These are phyloP conservation scores for Erodium moschatum DNA, from an alignment of 441 rosid genomes.

Conservation along the genomic window DNA sequence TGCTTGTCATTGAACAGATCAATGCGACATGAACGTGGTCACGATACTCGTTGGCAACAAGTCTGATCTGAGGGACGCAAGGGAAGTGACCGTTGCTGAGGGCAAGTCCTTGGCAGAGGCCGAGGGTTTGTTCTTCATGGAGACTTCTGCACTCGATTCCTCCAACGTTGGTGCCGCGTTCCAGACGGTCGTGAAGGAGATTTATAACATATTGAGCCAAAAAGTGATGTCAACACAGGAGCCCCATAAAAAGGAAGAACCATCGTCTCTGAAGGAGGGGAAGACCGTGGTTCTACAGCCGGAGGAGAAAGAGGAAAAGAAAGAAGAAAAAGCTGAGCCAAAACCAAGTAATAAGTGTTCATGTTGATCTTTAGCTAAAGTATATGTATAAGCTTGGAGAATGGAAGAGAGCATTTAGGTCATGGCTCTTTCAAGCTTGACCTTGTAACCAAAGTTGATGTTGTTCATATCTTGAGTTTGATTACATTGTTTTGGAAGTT, in stretches of 20 bases:
- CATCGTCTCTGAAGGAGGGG: neutral
- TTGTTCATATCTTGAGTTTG: too few relatives aligned
- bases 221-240: neutral
- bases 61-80: neutral
- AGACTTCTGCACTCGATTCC: neutral
- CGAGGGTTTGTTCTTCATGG: neutral
- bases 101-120: neutral
- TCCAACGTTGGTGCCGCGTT: neutral
- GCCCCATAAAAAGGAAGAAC: neutral
- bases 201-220: neutral
- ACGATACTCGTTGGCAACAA: neutral
- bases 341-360: too few relatives aligned
- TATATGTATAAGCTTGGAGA: too few relatives aligned
- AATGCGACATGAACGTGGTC: neutral
- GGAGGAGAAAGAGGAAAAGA: neutral
- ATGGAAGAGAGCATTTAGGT: too few relatives aligned
- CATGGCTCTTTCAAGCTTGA: too few relatives aligned
- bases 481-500: too few relatives aligned
- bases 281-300: neutral
- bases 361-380: too few relatives aligned
- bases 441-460: too few relatives aligned
- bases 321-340: neutral
- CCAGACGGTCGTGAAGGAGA: neutral
- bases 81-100: neutral
- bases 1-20: neutral